Conservation (phyloP, 2,329 filamentous ascomycete species). For the Didymella pinodella region DNA sequence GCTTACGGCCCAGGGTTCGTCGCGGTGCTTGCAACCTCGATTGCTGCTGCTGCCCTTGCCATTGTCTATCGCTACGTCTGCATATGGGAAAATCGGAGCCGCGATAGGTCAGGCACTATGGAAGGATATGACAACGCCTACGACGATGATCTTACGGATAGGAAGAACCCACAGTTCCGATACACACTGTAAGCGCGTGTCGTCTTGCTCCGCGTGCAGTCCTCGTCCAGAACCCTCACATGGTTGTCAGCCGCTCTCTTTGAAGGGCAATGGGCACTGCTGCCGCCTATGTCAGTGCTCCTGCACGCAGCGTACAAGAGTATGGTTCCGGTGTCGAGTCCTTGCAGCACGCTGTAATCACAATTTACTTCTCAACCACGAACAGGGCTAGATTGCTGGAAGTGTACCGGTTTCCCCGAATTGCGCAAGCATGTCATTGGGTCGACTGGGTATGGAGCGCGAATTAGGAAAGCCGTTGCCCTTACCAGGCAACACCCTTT, state of each 20-base stretch:
- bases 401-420: neutral
- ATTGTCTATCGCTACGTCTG: constrained; percentile 57
- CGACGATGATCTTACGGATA: constrained; percentile 61
- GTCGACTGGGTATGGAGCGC: neutral
- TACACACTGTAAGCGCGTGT: constrained; percentile 23
- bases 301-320: neutral
- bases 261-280: neutral
- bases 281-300: neutral
- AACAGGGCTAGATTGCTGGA: neutral
- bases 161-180: constrained; percentile 34
- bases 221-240: neutral
- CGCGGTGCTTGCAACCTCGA: constrained; percentile 50
- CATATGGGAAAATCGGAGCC: constrained; percentile 54
- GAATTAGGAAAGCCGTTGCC: neutral
- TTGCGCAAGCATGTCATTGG: neutral
- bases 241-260: neutral
- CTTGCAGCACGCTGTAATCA: neutral
- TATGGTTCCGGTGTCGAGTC: neutral
- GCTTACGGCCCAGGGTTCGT: constrained; percentile 53
- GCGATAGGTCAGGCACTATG: constrained; percentile 54
- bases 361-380: neutral
- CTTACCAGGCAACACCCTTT: neutral
- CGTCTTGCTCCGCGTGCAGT: neutral
- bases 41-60: constrained; percentile 48
- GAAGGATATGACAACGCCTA: constrained; percentile 63